Percentiles rank a stretch among this genome's conserved stretches.
Evolutionary conservation across 352 stramenopile genomes (phyloP).

Genomic region (Peronosclerospora sorghi): DNA sequence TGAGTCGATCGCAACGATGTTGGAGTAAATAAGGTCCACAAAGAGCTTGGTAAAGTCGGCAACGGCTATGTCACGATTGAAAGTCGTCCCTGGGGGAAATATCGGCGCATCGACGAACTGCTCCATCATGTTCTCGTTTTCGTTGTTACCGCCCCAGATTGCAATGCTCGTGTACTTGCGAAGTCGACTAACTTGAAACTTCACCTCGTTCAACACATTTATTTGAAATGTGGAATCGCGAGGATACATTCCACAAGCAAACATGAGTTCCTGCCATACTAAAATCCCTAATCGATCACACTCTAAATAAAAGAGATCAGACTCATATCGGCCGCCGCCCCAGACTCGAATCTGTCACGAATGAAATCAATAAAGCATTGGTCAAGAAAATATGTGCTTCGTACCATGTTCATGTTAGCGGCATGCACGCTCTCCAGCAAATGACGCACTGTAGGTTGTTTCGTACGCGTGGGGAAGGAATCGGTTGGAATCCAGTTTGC

Average conservation of each 20-base stretch:
- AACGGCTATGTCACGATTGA: conserved; percentile 74
- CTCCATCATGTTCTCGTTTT: conserved; percentile 85
- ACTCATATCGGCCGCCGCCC: conserved; percentile 82
- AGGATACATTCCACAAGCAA: conserved; percentile 81
- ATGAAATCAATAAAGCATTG: background rate
- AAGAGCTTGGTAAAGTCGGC: conserved; percentile 75
- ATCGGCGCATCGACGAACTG: conserved; percentile 48
- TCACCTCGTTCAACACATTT: conserved; percentile 45
- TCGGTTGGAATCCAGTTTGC: conserved; percentile 75
- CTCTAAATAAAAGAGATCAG: conserved; percentile 66
- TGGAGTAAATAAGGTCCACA: conserved; percentile 53
- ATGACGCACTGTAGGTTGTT: conserved; percentile 25
- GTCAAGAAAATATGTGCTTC: background rate
- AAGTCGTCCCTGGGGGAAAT: conserved; percentile 32
- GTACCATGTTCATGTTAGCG: conserved; percentile 82
- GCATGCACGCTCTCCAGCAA: conserved; percentile 41
- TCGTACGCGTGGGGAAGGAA: conserved; percentile 56
- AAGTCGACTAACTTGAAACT: conserved; percentile 50
- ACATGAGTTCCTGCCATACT: conserved; percentile 88
- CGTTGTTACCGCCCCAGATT: conserved; percentile 87
- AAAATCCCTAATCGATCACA: conserved; percentile 79
- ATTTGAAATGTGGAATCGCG: conserved; percentile 50
- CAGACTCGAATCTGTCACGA: conserved; percentile 59
- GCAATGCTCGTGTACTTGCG: conserved; percentile 73
- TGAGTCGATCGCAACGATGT: conserved; percentile 37